Evolutionary conservation across 345 rosid genomes (phyloP).

Genomic region (Barbarea vulgaris): DNA sequence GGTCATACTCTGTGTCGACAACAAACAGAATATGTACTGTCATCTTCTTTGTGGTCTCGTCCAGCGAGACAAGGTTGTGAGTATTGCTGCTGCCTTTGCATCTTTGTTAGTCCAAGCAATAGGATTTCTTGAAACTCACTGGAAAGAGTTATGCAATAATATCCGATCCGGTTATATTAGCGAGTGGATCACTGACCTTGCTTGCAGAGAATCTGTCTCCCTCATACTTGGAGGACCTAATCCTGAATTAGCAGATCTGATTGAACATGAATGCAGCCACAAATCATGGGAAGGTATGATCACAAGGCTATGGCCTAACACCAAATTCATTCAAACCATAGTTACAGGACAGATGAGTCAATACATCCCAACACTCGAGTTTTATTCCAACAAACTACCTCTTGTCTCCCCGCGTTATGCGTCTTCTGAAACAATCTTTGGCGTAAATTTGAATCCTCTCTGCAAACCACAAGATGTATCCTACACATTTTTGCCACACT

Average conservation of each 20-base stretch:
- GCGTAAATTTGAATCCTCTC: too few species aligned
- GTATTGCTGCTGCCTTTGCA: conserved; percentile 54
- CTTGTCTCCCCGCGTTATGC: conserved; percentile 52
- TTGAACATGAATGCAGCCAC: conserved; percentile 45
- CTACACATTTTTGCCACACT: too few species aligned
- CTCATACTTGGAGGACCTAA: too few species aligned
- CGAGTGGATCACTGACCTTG: too few species aligned
- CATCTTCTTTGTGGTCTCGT: conserved; percentile 64
- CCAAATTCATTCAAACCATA: conserved; percentile 54
- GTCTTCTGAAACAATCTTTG: too few species aligned
- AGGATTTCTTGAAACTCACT: conserved; percentile 56
- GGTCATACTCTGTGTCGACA: conserved; percentile 55
- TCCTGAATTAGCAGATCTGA: conserved; percentile 50
- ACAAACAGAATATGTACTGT: conserved; percentile 66
- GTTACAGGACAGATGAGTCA: conserved; percentile 72
- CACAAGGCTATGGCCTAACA: conserved; percentile 58
- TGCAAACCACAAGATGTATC: too few species aligned
- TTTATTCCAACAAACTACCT: conserved; percentile 62
- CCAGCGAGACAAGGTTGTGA: conserved; percentile 50
- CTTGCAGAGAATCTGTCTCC: too few species aligned
- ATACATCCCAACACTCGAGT: conserved; percentile 58
- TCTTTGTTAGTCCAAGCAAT: conserved; percentile 53
- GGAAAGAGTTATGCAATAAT: conserved; percentile 55
- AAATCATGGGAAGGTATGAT: too few species aligned
- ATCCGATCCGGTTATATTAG: too few species aligned